Base-by-base conservation (phyloP, 768 basidiomycete species). In the Pleurotus tuber-regium region DNA sequence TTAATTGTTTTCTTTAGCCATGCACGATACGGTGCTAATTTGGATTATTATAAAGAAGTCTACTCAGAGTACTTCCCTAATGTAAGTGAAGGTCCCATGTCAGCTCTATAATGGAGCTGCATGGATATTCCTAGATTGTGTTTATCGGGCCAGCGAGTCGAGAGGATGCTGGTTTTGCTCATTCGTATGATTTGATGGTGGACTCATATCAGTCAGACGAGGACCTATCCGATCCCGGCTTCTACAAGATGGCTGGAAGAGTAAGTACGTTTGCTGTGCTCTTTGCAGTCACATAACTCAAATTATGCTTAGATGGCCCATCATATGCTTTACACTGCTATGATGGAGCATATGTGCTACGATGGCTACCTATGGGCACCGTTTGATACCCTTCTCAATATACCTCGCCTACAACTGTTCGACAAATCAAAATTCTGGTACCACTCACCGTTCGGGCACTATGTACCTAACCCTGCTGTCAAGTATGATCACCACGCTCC, bases 321-420 rank as follows among this genome's bases (percentile, higher is more conserved):
- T 49, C 78, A 79, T 53, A 79, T 78, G 76, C 64, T 79, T 8
- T 76, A 75, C 55, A 79, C 75, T 3, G 75, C 70, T 28, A 46
- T 79, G 50, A 63, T 63, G 38, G 73, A 72, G 42, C 58, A 74
- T 44, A 64, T 58, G 10, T 79, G 77, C 56, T 79, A 79, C 56
- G 65, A 74, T 25, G 77, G 77, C 4, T 78, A 78, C 57, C 69
- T 79, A 12, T 78, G 77, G 77, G 76, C 71, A 31, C 77, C 78
- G 12, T 78, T 79, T 51, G 75, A 79, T 54, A 73, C 77, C 5
- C 60, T 79, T 16, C 64, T 79, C 43, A 79, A 79, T 51, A 59
- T 79, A 35, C 76, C 77, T 10, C 75, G 77, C 25, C 64, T 77
- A 6, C 65, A 75, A 47, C 66, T 68, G 49, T 79, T 79, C 53